phyloP scores from a whole-genome alignment of 805 yeast species.

The Schizosaccharomyces osmophilus region DNA sequence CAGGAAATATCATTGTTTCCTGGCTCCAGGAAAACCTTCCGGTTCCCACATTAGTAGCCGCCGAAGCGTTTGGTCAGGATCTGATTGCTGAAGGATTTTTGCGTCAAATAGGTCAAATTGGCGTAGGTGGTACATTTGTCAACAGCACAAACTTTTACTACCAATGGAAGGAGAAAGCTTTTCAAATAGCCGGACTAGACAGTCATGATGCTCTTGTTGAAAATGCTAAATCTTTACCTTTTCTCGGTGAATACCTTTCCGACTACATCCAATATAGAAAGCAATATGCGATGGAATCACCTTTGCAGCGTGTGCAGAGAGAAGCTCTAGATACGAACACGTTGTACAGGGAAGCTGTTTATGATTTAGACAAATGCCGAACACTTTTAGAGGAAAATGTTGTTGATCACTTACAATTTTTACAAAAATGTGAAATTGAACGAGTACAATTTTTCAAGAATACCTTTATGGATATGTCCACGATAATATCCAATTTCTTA shows the following conservation, averaged over 20 bases:
- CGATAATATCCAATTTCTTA: constrained; percentile 37
- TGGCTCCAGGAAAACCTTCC: constrained; percentile 31
- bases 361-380: constrained; percentile 36
- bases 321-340: constrained; percentile 37
- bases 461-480: constrained; percentile 46
- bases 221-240: constrained; percentile 7
- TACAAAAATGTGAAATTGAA: constrained; percentile 66
- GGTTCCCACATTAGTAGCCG: constrained; percentile 24
- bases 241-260: constrained; percentile 13
- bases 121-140: constrained; percentile 23
- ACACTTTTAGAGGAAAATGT: constrained; percentile 49
- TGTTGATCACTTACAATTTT: constrained; percentile 31
- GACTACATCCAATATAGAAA: not conserved
- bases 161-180: constrained; percentile 59
- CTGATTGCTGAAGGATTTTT: constrained; percentile 19
- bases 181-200: constrained; percentile 18
- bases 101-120: constrained; percentile 4
- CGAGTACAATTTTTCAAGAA: constrained; percentile 53
- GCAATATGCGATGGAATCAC: constrained; percentile 16
- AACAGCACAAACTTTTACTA: constrained; percentile 50
- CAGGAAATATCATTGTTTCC: constrained; percentile 35
- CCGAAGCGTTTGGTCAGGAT: constrained; percentile 55
- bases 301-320: constrained; percentile 24
- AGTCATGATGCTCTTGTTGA: constrained; percentile 3
- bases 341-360: constrained; percentile 29